phyloP scores from a whole-genome alignment of 2,329 filamentous ascomycete genomes.

The Drechslerella coelobrocha region DNA sequence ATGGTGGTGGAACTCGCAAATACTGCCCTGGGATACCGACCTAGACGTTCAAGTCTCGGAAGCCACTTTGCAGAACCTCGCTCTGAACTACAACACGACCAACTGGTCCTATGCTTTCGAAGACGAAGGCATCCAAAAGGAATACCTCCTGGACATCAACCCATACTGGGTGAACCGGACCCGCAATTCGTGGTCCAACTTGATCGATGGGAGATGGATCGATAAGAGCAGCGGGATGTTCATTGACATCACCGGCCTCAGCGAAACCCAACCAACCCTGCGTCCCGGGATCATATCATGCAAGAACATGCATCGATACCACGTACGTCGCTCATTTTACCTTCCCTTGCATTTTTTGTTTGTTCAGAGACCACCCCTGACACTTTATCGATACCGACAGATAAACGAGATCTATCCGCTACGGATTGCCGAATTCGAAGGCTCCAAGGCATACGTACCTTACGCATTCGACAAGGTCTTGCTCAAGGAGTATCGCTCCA shows the following conservation, averaged over 20 bases:
- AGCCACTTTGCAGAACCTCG: constrained; percentile 71
- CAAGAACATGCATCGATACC: constrained; percentile 79
- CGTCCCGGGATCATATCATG: constrained; percentile 75
- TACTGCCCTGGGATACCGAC: constrained; percentile 61
- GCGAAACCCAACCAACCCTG: constrained; percentile 68
- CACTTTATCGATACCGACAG: constrained; percentile 46
- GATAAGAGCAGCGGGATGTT: constrained; percentile 77
- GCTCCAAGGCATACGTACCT: constrained; percentile 72
- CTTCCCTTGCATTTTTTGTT: not conserved
- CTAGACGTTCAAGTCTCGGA: constrained; percentile 79
- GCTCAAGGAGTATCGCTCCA: constrained; percentile 70
- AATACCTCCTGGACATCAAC: constrained; percentile 79
- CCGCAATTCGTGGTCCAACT: constrained; percentile 73
- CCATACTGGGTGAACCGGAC: constrained; percentile 69
- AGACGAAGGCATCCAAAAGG: constrained; percentile 60
- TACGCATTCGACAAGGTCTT: constrained; percentile 72
- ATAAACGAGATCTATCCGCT: constrained; percentile 78
- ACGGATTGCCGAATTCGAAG: constrained; percentile 76
- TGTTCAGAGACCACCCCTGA: not conserved
- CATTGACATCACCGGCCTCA: constrained; percentile 80
- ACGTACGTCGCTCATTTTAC: constrained; percentile 26
- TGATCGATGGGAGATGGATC: constrained; percentile 86
- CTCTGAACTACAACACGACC: constrained; percentile 72
- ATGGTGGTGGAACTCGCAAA: constrained; percentile 80
- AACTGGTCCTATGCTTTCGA: constrained; percentile 62